These are phyloP conservation scores for Termitomyces sp. DNA, from an alignment of 768 basidiomycete species.

Conservation along the genomic window DNA sequence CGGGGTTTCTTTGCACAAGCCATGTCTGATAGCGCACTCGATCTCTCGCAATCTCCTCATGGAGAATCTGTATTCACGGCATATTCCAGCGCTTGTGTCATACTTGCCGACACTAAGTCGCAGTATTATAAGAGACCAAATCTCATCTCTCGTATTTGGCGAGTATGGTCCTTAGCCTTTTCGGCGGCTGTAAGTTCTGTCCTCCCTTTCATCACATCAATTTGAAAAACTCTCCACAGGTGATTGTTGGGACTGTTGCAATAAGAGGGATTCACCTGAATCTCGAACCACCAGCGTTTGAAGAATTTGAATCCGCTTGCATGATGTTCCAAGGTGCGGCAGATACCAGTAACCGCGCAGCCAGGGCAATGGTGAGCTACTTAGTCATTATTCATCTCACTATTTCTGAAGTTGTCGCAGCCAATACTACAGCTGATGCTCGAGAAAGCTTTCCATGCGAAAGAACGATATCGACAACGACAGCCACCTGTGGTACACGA, in stretches of 20 bases:
- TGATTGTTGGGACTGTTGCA: constrained; percentile 54
- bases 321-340: constrained; percentile 42
- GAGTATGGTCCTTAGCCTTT: constrained; percentile 57
- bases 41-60: constrained; percentile 47
- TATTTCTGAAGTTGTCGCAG: constrained; percentile 23
- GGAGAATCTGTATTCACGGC: constrained; percentile 49
- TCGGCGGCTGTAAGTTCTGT: constrained; percentile 42
- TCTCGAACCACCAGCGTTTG: constrained; percentile 43
- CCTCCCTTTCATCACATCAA: background rate
- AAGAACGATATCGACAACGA: constrained; percentile 15
- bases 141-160: constrained; percentile 51
- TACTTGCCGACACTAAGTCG: constrained; percentile 37
- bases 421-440: constrained; percentile 44
- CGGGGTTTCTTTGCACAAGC: constrained; percentile 57
- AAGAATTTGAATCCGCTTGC: constrained; percentile 45
- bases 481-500: constrained; percentile 17
- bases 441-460: constrained; percentile 36
- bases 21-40: constrained; percentile 41
- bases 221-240: constrained; percentile 24
- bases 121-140: constrained; percentile 43
- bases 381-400: background rate
- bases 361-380: constrained; percentile 39
- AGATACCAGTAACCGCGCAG: constrained; percentile 45
- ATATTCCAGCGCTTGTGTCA: constrained; percentile 47
- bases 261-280: constrained; percentile 40